These are phyloP conservation scores for Euclidium syriacum DNA, from an alignment of 345 rosid species.

Conservation along the genomic window DNA sequence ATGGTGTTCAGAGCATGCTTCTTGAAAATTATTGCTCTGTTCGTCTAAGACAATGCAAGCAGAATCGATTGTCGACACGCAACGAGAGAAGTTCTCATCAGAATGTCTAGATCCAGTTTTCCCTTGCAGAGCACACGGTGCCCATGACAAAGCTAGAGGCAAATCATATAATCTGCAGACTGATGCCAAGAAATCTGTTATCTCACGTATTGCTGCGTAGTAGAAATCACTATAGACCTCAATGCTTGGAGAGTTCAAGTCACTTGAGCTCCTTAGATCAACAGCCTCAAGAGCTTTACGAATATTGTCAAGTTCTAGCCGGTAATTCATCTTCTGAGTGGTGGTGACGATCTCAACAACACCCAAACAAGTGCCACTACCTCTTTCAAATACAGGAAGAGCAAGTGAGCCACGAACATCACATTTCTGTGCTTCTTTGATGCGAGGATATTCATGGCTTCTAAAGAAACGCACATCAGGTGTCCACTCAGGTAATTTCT, in stretches of 20 bases:
- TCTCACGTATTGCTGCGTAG: conserved; percentile 49
- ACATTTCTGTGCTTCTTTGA: conserved; percentile 48
- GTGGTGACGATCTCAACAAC: conserved; percentile 89
- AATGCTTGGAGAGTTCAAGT: conserved; percentile 39
- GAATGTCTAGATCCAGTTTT: conserved; percentile 68
- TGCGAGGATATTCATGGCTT: conserved; percentile 71
- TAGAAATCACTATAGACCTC: conserved; percentile 49
- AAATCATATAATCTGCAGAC: conserved; percentile 54
- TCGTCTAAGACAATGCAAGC: conserved; percentile 56
- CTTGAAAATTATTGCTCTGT: conserved; percentile 42
- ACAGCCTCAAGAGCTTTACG: conserved; percentile 98
- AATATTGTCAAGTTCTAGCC: conserved; percentile 64
- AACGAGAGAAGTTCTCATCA: conserved; percentile 48
- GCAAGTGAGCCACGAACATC: conserved; percentile 82
- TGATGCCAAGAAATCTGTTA: conserved; percentile 47
- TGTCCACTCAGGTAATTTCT: conserved; percentile 87
- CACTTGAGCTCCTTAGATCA: conserved; percentile 62
- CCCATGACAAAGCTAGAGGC: conserved; percentile 88
- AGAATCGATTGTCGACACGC: conserved; percentile 58
- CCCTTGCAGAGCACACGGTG: conserved; percentile 55
- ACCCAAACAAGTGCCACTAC: conserved; percentile 73
- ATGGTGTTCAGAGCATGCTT: conserved; percentile 86
- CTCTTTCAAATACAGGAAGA: conserved; percentile 74
- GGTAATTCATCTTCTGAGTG: conserved; percentile 54
- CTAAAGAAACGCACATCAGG: conserved; percentile 88